Percentiles rank a stretch among this genome's conserved stretches.
Conservation (phyloP, 148 eudicot species). For the Rhododendron ovatum region DNA sequence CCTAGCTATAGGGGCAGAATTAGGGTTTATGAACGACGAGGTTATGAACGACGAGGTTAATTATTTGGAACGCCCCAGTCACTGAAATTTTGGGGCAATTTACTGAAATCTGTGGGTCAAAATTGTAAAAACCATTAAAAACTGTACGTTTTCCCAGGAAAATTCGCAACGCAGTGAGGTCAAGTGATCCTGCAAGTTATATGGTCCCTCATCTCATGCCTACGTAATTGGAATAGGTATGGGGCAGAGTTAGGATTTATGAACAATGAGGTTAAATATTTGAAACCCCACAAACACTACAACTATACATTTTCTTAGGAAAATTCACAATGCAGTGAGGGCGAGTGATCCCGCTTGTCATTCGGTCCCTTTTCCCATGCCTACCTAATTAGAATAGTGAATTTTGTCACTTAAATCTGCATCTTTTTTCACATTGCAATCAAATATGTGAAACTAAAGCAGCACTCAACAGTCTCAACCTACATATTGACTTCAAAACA, state of each 20-base stretch:
- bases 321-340: not conserved
- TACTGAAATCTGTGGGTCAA: not conserved
- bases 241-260: not conserved
- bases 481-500: not conserved
- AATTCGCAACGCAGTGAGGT: not conserved
- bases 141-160: not conserved
- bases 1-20: not conserved
- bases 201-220: not conserved
- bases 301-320: not conserved
- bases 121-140: not conserved
- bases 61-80: not conserved
- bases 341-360: not conserved
- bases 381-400: not conserved
- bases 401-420: not conserved
- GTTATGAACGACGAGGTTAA: not conserved
- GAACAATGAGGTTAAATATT: not conserved
- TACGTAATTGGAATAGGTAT: not conserved
- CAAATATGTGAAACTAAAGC: not conserved
- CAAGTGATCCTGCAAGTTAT: not conserved
- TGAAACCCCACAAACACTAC: not conserved
- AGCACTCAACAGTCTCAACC: not conserved
- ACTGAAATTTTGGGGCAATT: not conserved
- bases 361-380: too few relatives aligned
- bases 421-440: not conserved
- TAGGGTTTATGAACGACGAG: not conserved